Conservation (phyloP, 306 rosid genomes). For the Myrica gale region DNA sequence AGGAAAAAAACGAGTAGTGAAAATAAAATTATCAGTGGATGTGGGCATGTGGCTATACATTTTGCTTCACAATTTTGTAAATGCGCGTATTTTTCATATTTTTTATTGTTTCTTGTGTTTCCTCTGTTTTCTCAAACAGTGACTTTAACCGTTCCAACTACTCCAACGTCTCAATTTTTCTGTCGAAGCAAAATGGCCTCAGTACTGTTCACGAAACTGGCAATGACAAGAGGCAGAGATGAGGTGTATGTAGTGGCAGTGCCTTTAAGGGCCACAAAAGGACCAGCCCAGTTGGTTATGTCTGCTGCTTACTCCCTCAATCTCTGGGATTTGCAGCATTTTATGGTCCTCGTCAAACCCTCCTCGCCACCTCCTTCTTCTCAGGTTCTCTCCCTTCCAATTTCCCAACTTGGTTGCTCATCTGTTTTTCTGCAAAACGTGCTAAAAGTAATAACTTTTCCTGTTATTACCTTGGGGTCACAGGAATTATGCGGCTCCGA, state of each 20-base stretch:
- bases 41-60: background rate
- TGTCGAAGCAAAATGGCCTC: constrained; percentile 36
- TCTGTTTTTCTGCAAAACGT: background rate
- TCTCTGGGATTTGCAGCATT: constrained; percentile 83
- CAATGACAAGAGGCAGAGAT: constrained; percentile 41
- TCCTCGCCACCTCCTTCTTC: constrained; percentile 36
- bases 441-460: background rate
- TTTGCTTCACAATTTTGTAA: background rate
- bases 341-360: constrained; percentile 77
- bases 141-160: background rate
- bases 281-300: constrained; percentile 74
- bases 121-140: background rate
- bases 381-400: constrained; percentile 26
- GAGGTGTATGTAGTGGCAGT: constrained; percentile 81
- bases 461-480: background rate
- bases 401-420: background rate
- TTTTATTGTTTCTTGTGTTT: background rate
- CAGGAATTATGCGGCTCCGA: background rate
- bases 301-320: constrained; percentile 70
- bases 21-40: too few species aligned
- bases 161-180: background rate
- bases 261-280: constrained; percentile 81
- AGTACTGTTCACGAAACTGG: constrained; percentile 23
- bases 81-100: background rate
- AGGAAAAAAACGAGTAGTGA: too few species aligned